Base-by-base conservation (phyloP, 192 early-diverging fungal species). In the Coemansia aciculifera region DNA sequence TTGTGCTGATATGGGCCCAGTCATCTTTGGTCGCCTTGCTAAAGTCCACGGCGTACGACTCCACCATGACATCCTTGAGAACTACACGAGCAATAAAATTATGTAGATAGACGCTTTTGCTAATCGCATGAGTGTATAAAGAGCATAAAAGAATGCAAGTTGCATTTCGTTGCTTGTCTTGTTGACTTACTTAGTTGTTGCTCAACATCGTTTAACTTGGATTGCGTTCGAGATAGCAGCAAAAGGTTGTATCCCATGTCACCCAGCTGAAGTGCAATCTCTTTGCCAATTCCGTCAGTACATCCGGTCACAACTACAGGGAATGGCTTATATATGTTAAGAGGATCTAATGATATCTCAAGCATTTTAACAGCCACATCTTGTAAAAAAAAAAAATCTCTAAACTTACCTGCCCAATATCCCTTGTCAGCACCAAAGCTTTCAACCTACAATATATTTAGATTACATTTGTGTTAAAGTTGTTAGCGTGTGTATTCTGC, bases 271-370 rank as follows among this genome's bases (percentile, higher is more conserved):
- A 87, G 75, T 5, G 95, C 95, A 62, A 97, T 93, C 75, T 96
- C 93, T 66, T 89, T 92, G 38, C 97, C 97, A 79, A 99, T 97
- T 31, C 95, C 97, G 73, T 97, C 97, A 12, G 95, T 94, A 23
- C 94, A 95, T 63, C 97, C 97, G 32, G 97, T 99, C 12, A 99
- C 87, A 62, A 99, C 79, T 81, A 81, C 32, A 60, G 2, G 11
- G 1, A 13, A 51, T 7, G 39, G 27, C 27, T 32, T 5, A 29
- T 23, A 46, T 15, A 34, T 10, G 46, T 3, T 13, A 46, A 23
- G 5, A 23, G 1, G 0, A 42, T 42, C 7, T 7, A 12, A 29
- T 48, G 31, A 48, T 17, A 51, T 39, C 2, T 3, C 54, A 31
- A 32, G 54, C 9, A 29, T 56, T 5, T 56, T 59, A 12, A 11